Percentiles rank a stretch among this genome's conserved stretches.
Evolutionary conservation across 2,329 filamentous ascomycete species (phyloP).

Genomic region (Pyricularia pennisetigena): DNA sequence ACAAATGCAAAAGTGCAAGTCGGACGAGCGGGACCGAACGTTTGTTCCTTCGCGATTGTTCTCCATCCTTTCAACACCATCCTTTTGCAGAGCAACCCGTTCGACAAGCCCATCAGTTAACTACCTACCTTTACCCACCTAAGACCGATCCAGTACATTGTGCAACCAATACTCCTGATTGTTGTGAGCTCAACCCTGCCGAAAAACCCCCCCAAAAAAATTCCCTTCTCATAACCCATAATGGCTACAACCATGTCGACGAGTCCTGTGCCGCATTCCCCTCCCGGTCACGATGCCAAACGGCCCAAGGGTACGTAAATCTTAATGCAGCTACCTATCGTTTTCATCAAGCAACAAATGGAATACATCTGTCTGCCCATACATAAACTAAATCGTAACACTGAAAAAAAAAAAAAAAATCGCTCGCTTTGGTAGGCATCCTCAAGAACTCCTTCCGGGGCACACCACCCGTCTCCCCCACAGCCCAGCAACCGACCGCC

Average conservation of each 20-base stretch:
- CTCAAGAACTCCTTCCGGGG: conserved; percentile 78
- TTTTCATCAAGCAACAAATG: neutral
- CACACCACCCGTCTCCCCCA: conserved; percentile 43
- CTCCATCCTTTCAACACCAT: neutral
- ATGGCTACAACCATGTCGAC: conserved; percentile 31
- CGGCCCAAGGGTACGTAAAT: conserved; percentile 34
- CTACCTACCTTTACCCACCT: neutral
- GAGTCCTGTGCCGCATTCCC: conserved; percentile 28
- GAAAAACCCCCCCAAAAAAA: neutral
- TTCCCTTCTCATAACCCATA: conserved; percentile 2
- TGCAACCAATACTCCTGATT: neutral
- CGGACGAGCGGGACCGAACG: neutral
- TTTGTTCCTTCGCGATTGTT: neutral
- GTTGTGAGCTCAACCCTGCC: neutral
- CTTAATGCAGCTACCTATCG: neutral
- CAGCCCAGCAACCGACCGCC: conserved; percentile 16
- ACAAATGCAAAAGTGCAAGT: neutral
- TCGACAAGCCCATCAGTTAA: neutral
- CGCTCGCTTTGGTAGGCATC: conserved; percentile 52
- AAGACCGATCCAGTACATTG: neutral
- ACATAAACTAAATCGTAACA: neutral
- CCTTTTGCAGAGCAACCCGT: neutral
- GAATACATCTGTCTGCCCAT: neutral
- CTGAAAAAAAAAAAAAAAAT: neutral
- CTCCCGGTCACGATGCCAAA: conserved; percentile 28